Base-by-base conservation (phyloP, 2,329 filamentous ascomycete species). In the Pyrenochaeta sp. region DNA sequence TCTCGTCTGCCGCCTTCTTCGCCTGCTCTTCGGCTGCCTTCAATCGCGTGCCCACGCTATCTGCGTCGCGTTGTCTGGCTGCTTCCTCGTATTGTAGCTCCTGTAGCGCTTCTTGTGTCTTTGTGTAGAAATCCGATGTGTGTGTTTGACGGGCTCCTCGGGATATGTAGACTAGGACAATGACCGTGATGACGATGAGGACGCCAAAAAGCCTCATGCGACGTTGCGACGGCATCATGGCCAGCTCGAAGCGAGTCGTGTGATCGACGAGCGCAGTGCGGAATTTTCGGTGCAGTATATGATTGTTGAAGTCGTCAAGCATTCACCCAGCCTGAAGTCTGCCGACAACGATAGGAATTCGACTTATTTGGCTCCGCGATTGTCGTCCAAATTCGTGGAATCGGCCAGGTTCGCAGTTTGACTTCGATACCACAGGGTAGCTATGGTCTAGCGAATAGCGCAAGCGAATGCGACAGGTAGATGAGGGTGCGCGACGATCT, bases 151-250 rank as follows among this genome's bases (percentile, higher is more conserved):
- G 83, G 51, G 85, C 80, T 48, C 83, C 84, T n/a, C 84, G 85
- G 22, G 89, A 90, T 74, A 92, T 89, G 81, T 94, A 92, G 66
- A 96, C 81, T 53, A 90, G 80, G 45, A 89, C 83, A 66, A 94
- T 79, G 58, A 94, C 78, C 58, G 86, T 81, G 64, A 88, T 82
- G 66, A 93, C 67, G 54, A 88, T 82, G 55, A 89, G 81, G 69
- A 93, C 81, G 63, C 86, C 80, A 54, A 92, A 80, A 67, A 90
- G 80, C 72, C 89, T 88, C 69, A 92, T 73, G 68, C 91, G 88
- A 64, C 92, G 88, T 67, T 72, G 78, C 37, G 76, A 77, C 25
- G 75, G 75, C 74, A 78, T 77, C 27, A 58, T 65, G 59, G 45
- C 54, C 44, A 36, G 48, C 45, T 40, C 47, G 48, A 52, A 45